A percentile compares a stretch with the other conserved stretches of the same genome.
Evolutionary conservation across 768 basidiomycete genomes (phyloP).

Genomic region (Vararia minispora): DNA sequence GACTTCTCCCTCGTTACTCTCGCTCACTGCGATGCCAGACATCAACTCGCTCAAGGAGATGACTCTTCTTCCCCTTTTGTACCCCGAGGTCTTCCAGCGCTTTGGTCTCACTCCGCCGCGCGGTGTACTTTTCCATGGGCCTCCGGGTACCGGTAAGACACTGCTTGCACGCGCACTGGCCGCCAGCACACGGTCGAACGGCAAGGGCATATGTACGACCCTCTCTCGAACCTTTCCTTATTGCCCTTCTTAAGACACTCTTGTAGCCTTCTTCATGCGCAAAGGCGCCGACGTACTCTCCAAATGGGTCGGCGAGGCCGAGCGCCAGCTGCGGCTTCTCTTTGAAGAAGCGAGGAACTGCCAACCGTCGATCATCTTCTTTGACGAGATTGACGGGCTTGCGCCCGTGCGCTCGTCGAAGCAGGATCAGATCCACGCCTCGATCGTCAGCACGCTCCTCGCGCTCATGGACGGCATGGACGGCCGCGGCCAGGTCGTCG

Average conservation of each 20-base stretch:
- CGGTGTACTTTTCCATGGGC: slow-evolving; percentile 95
- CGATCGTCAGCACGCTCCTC: slow-evolving; percentile 89
- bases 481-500: slow-evolving; percentile 90
- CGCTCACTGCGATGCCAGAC: slow-evolving; percentile 33
- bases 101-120: slow-evolving; percentile 93
- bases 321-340: slow-evolving; percentile 85
- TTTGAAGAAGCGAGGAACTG: slow-evolving; percentile 92
- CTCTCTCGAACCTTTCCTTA: neutral
- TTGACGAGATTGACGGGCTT: slow-evolving; percentile 98
- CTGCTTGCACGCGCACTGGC: slow-evolving; percentile 89
- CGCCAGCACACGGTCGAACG: slow-evolving; percentile 79
- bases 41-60: slow-evolving; percentile 97
- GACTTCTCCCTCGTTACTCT: slow-evolving; percentile 1
- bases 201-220: slow-evolving; percentile 74
- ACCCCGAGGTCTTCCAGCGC: slow-evolving; percentile 93
- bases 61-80: slow-evolving; percentile 90
- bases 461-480: slow-evolving; percentile 99
- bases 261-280: slow-evolving; percentile 94
- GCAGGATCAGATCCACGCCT: slow-evolving; percentile 98
- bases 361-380: slow-evolving; percentile 97
- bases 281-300: slow-evolving; percentile 97
- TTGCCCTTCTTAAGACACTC: neutral
- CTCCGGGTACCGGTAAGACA: slow-evolving; percentile 98
- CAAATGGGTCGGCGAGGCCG: slow-evolving; percentile 99
- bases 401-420: slow-evolving; percentile 98